Evolutionary conservation across 495 filamentous ascomycete species (phyloP).

Genomic region (Aspergillus leporis): DNA sequence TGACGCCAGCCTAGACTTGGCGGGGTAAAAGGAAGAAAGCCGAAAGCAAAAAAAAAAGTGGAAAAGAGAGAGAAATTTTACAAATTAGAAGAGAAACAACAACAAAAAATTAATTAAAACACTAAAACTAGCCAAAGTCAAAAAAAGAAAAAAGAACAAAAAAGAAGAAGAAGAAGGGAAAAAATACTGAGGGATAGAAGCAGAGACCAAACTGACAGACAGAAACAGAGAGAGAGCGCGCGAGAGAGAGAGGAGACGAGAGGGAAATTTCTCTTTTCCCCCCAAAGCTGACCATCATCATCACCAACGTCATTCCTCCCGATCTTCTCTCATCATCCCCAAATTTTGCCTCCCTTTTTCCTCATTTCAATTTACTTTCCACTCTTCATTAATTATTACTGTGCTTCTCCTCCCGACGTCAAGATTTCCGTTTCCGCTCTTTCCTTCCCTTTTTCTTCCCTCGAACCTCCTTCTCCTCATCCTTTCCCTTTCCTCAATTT

Average conservation of each 20-base stretch:
- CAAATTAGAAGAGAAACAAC: background rate
- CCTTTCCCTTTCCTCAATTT: conserved; percentile 70
- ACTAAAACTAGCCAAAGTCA: no score
- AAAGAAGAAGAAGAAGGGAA: no score
- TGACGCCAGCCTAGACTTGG: background rate
- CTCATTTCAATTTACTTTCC: background rate
- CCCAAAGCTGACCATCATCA: background rate
- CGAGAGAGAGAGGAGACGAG: no score
- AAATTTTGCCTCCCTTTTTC: background rate
- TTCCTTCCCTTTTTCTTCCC: conserved; percentile 53
- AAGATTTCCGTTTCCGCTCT: conserved; percentile 15
- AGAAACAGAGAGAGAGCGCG: background rate
- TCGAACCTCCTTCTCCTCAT: conserved; percentile 63
- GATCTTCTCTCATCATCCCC: background rate
- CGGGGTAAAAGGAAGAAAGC: conserved; percentile 12
- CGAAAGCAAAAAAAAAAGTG: conserved; percentile 7
- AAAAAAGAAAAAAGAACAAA: no score
- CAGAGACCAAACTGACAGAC: conserved; percentile 3
- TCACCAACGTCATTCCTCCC: background rate
- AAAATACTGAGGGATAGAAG: no score
- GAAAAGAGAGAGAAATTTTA: background rate
- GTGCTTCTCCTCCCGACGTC: background rate
- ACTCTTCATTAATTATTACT: background rate
- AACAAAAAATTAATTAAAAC: conserved; percentile 1
- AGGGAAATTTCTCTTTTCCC: background rate